Evolutionary conservation across 2,329 filamentous ascomycete species (phyloP).

Genomic region (Fusarium subglutinans): DNA sequence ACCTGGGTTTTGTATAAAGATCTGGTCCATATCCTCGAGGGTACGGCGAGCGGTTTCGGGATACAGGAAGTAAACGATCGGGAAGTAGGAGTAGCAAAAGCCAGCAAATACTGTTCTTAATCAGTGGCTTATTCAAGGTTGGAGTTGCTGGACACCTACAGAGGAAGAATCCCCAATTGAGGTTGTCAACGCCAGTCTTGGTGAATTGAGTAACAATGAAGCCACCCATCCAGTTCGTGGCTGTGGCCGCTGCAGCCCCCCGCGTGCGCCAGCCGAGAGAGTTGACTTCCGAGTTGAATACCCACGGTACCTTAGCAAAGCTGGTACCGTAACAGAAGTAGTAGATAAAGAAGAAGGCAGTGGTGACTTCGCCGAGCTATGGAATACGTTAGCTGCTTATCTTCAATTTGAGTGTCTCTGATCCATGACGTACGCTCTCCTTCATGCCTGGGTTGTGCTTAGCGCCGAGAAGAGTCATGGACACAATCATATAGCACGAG

Average conservation of each 20-base stretch:
- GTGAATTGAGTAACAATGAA: not conserved
- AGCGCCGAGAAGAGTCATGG: not conserved
- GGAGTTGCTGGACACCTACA: not conserved
- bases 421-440: not conserved
- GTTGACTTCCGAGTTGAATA: not conserved
- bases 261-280: not conserved
- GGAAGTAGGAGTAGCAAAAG: not conserved
- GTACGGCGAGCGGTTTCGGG: not conserved
- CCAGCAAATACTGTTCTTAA: not conserved
- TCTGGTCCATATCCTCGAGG: not conserved
- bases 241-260: not conserved
- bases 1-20: not conserved
- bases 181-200: not conserved
- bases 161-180: not conserved
- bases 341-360: not conserved
- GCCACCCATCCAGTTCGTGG: not conserved
- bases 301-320: not conserved
- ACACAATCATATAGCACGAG: not conserved
- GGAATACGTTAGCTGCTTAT: not conserved
- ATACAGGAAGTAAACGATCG: not conserved
- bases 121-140: not conserved
- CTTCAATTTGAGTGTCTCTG: rapidly evolving
- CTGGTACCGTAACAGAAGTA: not conserved
- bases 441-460: not conserved
- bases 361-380: not conserved